Base-by-base conservation (phyloP, 2,329 filamentous ascomycete genomes). In the Fusarium foetens region DNA sequence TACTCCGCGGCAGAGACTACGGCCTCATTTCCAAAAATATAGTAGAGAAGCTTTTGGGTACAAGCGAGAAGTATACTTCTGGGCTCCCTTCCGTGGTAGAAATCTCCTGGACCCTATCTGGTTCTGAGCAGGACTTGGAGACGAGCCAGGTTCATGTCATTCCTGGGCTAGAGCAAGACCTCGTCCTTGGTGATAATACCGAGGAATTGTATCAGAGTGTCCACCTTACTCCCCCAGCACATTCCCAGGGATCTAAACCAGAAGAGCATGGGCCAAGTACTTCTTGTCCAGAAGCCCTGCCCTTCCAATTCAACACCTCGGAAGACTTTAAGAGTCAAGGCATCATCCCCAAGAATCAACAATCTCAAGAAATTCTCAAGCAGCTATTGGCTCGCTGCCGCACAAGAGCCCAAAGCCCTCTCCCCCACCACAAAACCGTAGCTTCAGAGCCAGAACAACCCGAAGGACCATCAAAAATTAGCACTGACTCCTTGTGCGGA, bases 111-210 rank as follows among this genome's bases (percentile, higher is more conserved):
- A 17, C 51, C 10, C n/a, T 48, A 6, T 41, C 42, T 9, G 65
- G 66, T 1, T 41, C 41, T 21, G 23, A 53, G 13, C 51, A 65
- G 31, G 33, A 48, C 31, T 38, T 69, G 19, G 46, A 69, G 21
- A 69, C 51, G 10, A 69, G 58, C 19, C 51, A 58, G 19, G 65
- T 59, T n/a, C 58, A 53, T 9, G 25, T 69, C 21, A 33, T 58
- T 41, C 58, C 58, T 29, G 66, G n/a, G 7, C n/a, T 69, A 23
- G 16, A 69, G 16, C 58, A 69, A 7, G 66, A 69, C 13, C 51
- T 69, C n/a, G 25, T 69, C 21, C 58, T 69, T 8, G 65, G 66
- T 17, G 33, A 53, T n/a, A 39, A 48, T 10, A 53, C 51, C 1
- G 31, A 69, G 9, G 58, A 69, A 19, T 27, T 69, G 4, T 53